phyloP scores from a whole-genome alignment of 1,284 basidiomycete genomes.

The Tranzscheliella williamsii region DNA sequence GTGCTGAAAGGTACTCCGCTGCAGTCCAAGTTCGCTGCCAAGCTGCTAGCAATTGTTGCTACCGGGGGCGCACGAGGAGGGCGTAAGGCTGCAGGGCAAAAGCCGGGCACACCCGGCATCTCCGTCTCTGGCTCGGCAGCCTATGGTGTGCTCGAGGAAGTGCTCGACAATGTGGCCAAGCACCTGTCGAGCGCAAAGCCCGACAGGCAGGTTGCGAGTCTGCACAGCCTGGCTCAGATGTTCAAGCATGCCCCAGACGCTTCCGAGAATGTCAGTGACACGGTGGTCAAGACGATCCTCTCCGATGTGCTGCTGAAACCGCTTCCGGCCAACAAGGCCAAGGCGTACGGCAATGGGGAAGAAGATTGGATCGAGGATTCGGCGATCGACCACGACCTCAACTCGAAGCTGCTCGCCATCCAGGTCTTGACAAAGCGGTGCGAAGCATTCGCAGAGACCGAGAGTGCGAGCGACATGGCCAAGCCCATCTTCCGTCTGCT shows the following conservation, averaged over 20 bases:
- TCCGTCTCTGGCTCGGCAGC: slow-evolving; percentile 24
- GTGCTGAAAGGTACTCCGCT: slow-evolving; percentile 69
- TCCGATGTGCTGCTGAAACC: slow-evolving; percentile 44
- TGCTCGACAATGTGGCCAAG: slow-evolving; percentile 67
- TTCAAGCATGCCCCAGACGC: slow-evolving; percentile 72
- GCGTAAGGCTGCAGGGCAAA: slow-evolving; percentile 12
- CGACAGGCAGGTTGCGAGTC: slow-evolving; percentile 70
- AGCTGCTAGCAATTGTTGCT: slow-evolving; percentile 68
- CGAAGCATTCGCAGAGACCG: slow-evolving; percentile 33
- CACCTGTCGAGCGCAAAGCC: slow-evolving; percentile 66
- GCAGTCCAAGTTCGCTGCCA: slow-evolving; percentile 85
- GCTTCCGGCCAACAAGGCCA: slow-evolving; percentile 11
- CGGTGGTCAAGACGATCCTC: slow-evolving; percentile 75
- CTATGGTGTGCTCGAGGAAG: slow-evolving; percentile 37
- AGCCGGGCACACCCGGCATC: slow-evolving; percentile 11
- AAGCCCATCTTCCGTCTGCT: slow-evolving; percentile 48
- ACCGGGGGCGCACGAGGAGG: slow-evolving; percentile 24
- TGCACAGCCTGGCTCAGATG: slow-evolving; percentile 76
- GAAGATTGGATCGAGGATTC: slow-evolving; percentile 50
- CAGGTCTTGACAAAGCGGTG: slow-evolving; percentile 44
- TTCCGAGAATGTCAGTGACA: slow-evolving; percentile 78
- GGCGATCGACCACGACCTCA: slow-evolving; percentile 25
- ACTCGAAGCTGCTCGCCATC: slow-evolving; percentile 36
- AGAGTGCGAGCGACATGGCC: slow-evolving; percentile 30
- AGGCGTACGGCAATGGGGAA: slow-evolving; percentile 11